phyloP scores from a whole-genome alignment of 106 monocot genomes.

The Dendrobium chrysotoxum region DNA sequence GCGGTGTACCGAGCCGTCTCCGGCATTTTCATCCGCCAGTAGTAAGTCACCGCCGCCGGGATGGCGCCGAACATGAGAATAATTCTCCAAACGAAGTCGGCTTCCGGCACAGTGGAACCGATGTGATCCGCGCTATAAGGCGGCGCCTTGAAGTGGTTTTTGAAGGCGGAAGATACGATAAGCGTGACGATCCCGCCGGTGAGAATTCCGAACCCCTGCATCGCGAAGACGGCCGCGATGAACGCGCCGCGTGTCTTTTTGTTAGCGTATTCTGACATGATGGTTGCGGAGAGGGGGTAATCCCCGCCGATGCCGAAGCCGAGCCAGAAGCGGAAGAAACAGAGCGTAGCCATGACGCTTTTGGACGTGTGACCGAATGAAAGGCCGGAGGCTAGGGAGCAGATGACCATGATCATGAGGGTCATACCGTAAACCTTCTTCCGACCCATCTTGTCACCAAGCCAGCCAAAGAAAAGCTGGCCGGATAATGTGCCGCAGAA shows the following conservation, averaged over 20 bases:
- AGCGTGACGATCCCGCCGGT: slow-evolving; percentile 23
- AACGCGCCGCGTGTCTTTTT: slow-evolving; percentile 70
- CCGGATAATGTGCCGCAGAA: slow-evolving; percentile 34
- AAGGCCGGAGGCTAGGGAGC: slow-evolving; percentile 38
- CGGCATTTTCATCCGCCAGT: slow-evolving; percentile 23
- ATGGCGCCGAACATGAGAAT: slow-evolving; percentile 19
- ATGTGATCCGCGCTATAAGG: slow-evolving; percentile 1
- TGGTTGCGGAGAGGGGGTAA: slow-evolving; percentile 75
- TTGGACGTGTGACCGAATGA: slow-evolving; percentile 6
- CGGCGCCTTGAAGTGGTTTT: background rate
- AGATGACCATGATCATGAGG: slow-evolving; percentile 36
- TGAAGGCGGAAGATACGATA: slow-evolving; percentile 21
- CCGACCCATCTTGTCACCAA: slow-evolving; percentile 21
- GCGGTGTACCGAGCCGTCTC: slow-evolving; percentile 22
- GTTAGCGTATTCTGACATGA: slow-evolving; percentile 90
- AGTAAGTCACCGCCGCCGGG: slow-evolving; percentile 14
- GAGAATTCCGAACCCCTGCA: slow-evolving; percentile 23
- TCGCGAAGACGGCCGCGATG: slow-evolving; percentile 76
- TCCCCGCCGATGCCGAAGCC: slow-evolving; percentile 81
- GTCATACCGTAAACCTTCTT: slow-evolving; percentile 49
- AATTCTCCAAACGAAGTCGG: slow-evolving; percentile 9
- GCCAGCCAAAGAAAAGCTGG: slow-evolving; percentile 27
- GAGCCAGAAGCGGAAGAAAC: slow-evolving; percentile 86
- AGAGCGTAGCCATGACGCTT: slow-evolving; percentile 26
- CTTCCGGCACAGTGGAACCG: slow-evolving; percentile 8